Percentiles rank a stretch among this genome's conserved stretches.
Conservation (phyloP, 2,329 filamentous ascomycete species). For the Alternaria alternata region DNA sequence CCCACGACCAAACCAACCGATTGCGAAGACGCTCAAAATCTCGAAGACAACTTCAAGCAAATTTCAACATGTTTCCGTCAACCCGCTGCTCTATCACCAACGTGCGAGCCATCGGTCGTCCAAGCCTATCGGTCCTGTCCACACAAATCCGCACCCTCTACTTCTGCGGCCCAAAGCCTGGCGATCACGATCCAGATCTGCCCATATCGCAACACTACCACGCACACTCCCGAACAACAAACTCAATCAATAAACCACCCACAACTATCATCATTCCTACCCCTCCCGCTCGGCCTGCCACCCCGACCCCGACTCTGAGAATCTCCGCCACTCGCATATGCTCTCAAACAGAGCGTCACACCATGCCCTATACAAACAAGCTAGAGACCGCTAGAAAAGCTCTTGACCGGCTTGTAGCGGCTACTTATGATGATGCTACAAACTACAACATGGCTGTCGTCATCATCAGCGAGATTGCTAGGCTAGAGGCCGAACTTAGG, state of each 20-base stretch:
- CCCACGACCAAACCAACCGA: not conserved
- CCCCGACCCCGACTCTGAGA: not conserved
- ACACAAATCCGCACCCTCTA: conserved; percentile 1
- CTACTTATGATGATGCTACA: not conserved
- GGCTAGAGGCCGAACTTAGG: not conserved
- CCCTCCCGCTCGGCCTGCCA: not conserved
- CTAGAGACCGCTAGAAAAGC: not conserved
- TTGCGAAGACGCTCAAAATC: not conserved
- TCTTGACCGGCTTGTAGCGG: not conserved
- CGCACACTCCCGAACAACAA: not conserved
- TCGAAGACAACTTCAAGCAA: not conserved
- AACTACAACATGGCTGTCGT: not conserved
- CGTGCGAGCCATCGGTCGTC: not conserved
- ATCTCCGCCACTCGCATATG: not conserved
- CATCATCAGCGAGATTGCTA: not conserved
- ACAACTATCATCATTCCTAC: not conserved
- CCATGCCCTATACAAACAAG: not conserved
- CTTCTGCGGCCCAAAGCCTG: conserved; percentile 9
- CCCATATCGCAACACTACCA: conserved; percentile 2
- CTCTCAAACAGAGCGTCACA: not conserved
- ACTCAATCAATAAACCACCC: not conserved
- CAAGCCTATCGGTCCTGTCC: not conserved
- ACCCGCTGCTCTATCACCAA: not conserved
- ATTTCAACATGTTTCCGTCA: not conserved
- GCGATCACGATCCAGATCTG: not conserved